A percentile compares a stretch with the other conserved stretches of the same genome.
phyloP scores from a whole-genome alignment of 2,329 filamentous ascomycete species.

The Bipolaris cookei region DNA sequence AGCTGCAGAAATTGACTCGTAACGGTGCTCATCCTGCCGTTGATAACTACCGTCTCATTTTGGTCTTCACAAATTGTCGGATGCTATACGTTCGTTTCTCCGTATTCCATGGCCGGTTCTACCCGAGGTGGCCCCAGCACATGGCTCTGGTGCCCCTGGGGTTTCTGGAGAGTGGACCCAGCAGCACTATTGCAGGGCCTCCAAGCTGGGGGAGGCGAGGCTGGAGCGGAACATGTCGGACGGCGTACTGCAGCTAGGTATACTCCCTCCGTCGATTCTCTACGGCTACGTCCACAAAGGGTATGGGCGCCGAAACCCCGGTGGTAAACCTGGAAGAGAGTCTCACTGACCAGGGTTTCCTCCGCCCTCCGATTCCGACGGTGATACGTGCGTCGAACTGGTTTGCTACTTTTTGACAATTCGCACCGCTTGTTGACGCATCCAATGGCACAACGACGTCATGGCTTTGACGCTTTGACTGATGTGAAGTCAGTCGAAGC shows the following conservation, averaged over 20 bases:
- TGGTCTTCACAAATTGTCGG: not conserved
- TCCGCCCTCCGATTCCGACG: conserved; percentile 9
- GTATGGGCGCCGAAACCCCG: conserved; percentile 12
- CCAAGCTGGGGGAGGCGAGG: conserved; percentile 6
- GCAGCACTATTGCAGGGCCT: conserved; percentile 1
- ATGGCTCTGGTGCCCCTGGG: not conserved
- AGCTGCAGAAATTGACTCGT: not conserved
- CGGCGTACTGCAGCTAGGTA: conserved; percentile 15
- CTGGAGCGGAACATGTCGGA: conserved; percentile 12
- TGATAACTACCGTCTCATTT: not conserved
- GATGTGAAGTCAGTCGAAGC: conserved; percentile 1
- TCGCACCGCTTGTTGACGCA: conserved; percentile 13
- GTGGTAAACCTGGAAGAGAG: not conserved
- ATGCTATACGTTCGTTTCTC: not conserved
- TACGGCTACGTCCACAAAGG: conserved; percentile 6
- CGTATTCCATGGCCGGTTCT: not conserved
- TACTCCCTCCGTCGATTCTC: conserved; percentile 1
- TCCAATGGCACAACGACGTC: conserved; percentile 6
- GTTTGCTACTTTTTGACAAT: not conserved
- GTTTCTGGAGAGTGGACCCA: conserved; percentile 1
- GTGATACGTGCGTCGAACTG: conserved; percentile 5
- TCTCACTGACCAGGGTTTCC: conserved; percentile 5
- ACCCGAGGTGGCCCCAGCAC: conserved; percentile 1
- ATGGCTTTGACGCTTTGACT: not conserved
- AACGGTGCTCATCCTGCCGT: not conserved